Evolutionary conservation across 768 basidiomycete genomes (phyloP).

Genomic region (Boletus eberwhitei): DNA sequence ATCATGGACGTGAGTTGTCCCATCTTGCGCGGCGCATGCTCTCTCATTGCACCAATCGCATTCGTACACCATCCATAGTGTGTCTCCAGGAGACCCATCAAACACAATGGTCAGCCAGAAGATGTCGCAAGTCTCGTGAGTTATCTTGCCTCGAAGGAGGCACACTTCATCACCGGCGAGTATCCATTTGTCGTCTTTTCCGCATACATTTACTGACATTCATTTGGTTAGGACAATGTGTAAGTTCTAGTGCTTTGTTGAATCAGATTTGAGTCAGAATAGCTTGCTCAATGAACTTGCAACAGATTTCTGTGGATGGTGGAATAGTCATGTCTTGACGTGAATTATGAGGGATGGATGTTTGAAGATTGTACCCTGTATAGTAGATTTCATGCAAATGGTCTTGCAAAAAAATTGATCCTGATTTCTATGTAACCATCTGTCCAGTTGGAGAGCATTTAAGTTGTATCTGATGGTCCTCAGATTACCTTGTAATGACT

Average conservation of each 20-base stretch:
- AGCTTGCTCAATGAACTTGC: background rate
- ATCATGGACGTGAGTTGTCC: background rate
- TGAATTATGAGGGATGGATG: background rate
- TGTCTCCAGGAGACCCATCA: background rate
- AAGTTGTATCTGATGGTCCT: background rate
- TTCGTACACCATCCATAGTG: background rate
- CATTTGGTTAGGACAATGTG: constrained; percentile 20
- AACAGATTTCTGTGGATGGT: constrained; percentile 20
- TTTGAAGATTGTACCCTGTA: background rate
- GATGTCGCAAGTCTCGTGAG: constrained; percentile 37
- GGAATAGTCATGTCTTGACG: constrained; percentile 9
- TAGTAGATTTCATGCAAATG: background rate
- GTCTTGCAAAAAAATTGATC: background rate
- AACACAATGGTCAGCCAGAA: constrained; percentile 26
- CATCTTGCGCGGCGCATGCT: background rate
- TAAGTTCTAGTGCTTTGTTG: constrained; percentile 5
- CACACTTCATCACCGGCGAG: constrained; percentile 36
- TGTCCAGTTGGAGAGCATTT: background rate
- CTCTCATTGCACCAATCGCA: background rate
- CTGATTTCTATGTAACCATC: background rate
- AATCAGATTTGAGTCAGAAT: background rate
- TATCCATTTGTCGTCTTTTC: background rate
- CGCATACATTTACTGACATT: background rate
- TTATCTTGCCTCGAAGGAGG: constrained; percentile 36
- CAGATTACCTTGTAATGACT: background rate